Evolutionary conservation across 768 basidiomycete species (phyloP).

Genomic region (Leccinum truebloodii): DNA sequence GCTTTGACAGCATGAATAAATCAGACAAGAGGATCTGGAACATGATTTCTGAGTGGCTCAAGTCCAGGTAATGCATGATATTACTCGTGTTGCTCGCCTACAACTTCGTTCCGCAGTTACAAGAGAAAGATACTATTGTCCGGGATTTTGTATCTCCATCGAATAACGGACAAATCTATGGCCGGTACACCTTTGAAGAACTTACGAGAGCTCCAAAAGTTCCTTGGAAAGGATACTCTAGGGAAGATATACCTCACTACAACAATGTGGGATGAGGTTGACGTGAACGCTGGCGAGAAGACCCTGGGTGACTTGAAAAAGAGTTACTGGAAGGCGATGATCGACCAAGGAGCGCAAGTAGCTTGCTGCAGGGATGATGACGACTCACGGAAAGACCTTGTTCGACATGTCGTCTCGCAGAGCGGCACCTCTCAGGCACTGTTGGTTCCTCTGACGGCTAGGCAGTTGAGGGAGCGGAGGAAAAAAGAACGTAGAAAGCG

Average conservation of each 20-base stretch:
- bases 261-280: slow-evolving; percentile 37
- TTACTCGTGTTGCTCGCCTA: neutral
- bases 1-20: slow-evolving; percentile 22
- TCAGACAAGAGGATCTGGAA: slow-evolving; percentile 13
- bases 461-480: too few species aligned
- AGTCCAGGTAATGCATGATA: slow-evolving; percentile 7
- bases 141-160: slow-evolving; percentile 41
- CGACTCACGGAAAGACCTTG: neutral
- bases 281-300: neutral
- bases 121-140: slow-evolving; percentile 20
- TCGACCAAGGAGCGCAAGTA: neutral
- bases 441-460: too few species aligned
- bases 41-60: slow-evolving; percentile 18
- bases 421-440: neutral
- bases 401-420: neutral
- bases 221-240: slow-evolving; percentile 31
- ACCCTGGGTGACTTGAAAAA: neutral
- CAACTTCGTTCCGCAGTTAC: slow-evolving; percentile 7
- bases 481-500: neutral
- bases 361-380: neutral
- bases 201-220: slow-evolving; percentile 32
- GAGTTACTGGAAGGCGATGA: neutral
- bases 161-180: slow-evolving; percentile 41
- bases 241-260: slow-evolving; percentile 36
- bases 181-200: slow-evolving; percentile 34